Evolutionary conservation across 106 monocot species (phyloP).

Genomic region (Apostasia shenzhenica): DNA sequence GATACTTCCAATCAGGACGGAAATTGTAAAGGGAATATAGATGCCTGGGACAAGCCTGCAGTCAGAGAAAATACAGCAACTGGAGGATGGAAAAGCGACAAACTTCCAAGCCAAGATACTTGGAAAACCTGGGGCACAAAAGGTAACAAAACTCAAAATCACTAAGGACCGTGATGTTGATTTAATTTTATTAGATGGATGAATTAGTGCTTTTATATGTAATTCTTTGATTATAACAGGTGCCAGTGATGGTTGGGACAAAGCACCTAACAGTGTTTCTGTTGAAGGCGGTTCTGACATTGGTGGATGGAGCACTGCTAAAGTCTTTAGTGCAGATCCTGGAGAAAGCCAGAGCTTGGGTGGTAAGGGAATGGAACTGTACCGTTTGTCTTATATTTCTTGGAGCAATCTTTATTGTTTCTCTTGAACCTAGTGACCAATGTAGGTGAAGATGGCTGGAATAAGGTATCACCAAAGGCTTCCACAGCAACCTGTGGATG

Average conservation of each 20-base stretch:
- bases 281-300: neutral
- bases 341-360: neutral
- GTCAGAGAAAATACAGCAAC: neutral
- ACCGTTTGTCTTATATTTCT: neutral
- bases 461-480: neutral
- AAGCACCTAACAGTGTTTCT: neutral
- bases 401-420: too few relatives aligned
- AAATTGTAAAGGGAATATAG: neutral
- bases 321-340: neutral
- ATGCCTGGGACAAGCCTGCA: conserved; percentile 1
- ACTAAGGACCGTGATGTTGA: neutral
- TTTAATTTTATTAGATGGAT: neutral
- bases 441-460: conserved; percentile 8
- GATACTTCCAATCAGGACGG: too few relatives aligned
- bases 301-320: conserved; percentile 1
- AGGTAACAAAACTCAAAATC: neutral
- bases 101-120: neutral
- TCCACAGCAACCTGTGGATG: neutral
- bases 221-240: neutral
- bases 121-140: neutral
- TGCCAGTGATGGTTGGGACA: neutral
- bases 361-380: neutral
- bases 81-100: neutral
- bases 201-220: neutral
- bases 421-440: neutral